Percentiles rank a stretch among this genome's conserved stretches.
Conservation (phyloP, 805 yeast species). For the Babjeviella inositovora region DNA sequence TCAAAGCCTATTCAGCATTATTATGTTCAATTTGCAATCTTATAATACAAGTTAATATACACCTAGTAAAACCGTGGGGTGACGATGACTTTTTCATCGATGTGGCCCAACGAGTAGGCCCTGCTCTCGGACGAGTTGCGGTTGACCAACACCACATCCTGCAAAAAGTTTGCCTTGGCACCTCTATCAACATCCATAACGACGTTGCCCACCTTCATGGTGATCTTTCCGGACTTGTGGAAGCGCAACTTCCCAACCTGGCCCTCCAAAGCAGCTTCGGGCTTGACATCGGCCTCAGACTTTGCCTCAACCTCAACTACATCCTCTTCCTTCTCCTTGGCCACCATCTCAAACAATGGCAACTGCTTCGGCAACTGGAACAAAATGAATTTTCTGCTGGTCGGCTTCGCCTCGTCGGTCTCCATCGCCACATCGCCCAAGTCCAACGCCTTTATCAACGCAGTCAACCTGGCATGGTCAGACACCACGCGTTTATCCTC, state of each 20-base stretch:
- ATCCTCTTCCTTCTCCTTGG: slow-evolving; percentile 2
- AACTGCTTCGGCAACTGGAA: slow-evolving; percentile 32
- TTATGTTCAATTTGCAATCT: too few species aligned
- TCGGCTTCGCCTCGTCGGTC: slow-evolving; percentile 1
- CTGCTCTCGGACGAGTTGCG: slow-evolving; percentile 18
- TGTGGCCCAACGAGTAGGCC: slow-evolving; percentile 34
- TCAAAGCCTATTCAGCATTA: too few species aligned
- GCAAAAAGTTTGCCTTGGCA: slow-evolving; percentile 50
- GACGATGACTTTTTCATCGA: slow-evolving; percentile 38
- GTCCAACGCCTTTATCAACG: too few species aligned
- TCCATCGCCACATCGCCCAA: too few species aligned
- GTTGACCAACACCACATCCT: slow-evolving; percentile 52
- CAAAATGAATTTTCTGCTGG: slow-evolving; percentile 12
- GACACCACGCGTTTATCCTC: too few species aligned
- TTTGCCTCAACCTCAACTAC: slow-evolving; percentile 2
- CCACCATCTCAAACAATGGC: slow-evolving; percentile 15
- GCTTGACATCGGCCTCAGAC: slow-evolving; percentile 1
- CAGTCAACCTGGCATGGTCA: too few species aligned
- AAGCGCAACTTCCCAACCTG: slow-evolving; percentile 57
- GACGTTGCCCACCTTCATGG: slow-evolving; percentile 59
- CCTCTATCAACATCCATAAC: slow-evolving; percentile 61
- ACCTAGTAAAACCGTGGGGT: slow-evolving; percentile 27
- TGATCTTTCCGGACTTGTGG: slow-evolving; percentile 72
- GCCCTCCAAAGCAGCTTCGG: slow-evolving; percentile 21
- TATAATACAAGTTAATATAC: too few species aligned